Evolutionary conservation across 129 eudicot species (phyloP).

Genomic region (Scalesia atractyloides): DNA sequence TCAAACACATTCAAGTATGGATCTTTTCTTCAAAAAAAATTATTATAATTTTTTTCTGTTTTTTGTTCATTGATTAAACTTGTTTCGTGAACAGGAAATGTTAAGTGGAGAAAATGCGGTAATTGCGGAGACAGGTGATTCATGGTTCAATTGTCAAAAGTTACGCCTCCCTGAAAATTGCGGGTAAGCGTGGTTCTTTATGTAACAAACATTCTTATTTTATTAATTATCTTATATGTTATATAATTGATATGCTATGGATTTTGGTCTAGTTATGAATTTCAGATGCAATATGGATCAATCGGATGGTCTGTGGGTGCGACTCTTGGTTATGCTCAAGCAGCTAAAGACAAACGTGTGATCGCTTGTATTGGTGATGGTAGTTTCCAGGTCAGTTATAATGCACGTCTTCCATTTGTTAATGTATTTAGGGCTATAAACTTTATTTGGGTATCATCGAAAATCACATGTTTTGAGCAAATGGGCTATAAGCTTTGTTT

Average conservation of each 20-base stretch:
- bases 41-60: not conserved
- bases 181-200: conserved; percentile 47
- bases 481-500: not conserved
- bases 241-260: not conserved
- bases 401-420: not conserved
- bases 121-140: conserved; percentile 95
- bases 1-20: conserved; percentile 84
- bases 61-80: conserved; percentile 1
- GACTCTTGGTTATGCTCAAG: conserved; percentile 93
- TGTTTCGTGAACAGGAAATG: conserved; percentile 59
- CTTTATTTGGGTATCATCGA: not conserved
- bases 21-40: not conserved
- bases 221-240: not conserved
- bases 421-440: not conserved
- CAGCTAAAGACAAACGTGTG: conserved; percentile 74
- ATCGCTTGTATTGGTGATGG: conserved; percentile 94
- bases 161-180: conserved; percentile 78
- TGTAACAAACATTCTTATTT: not conserved
- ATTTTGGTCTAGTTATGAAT: conserved; percentile 60
- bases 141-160: conserved; percentile 96
- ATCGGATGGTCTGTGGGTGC: conserved; percentile 98
- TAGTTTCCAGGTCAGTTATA: conserved; percentile 72
- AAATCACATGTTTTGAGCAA: not conserved
- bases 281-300: conserved; percentile 97
- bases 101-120: conserved; percentile 65